Conservation (phyloP, 2,329 filamentous ascomycete species). For the Aspergillus aculeatinus region DNA sequence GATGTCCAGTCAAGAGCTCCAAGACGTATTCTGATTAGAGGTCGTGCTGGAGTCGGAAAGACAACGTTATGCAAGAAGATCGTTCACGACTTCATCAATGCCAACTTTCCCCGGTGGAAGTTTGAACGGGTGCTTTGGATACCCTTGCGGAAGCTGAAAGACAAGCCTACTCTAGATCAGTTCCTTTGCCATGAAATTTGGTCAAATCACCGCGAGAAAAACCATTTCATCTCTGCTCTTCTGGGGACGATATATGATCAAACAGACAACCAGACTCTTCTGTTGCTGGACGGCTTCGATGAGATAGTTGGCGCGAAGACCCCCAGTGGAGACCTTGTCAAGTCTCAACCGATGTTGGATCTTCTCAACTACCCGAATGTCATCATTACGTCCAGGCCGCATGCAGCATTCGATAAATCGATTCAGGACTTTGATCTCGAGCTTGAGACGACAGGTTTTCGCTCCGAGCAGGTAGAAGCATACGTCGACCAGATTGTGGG, state of each 20-base stretch:
- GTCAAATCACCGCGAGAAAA: not conserved
- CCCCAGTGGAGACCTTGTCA: too few relatives aligned
- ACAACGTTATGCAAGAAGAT: conserved; percentile 47
- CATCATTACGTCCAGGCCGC: conserved; percentile 45
- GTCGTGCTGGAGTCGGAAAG: conserved; percentile 42
- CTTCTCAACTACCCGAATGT: conserved; percentile 24
- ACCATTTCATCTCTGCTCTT: too few relatives aligned
- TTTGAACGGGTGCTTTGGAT: conserved; percentile 45
- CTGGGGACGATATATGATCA: too few relatives aligned
- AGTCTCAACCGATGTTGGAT: too few relatives aligned
- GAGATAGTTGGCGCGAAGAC: not conserved
- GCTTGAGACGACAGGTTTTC: conserved; percentile 1
- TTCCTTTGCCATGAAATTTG: not conserved
- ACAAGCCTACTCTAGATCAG: not conserved
- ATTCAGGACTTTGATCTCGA: not conserved
- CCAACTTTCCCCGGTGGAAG: conserved; percentile 24
- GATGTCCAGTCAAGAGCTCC: conserved; percentile 7
- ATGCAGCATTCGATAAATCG: conserved; percentile 11
- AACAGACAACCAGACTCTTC: not conserved
- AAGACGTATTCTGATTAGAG: conserved; percentile 39
- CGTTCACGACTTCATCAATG: conserved; percentile 33
- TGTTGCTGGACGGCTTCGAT: conserved; percentile 11
- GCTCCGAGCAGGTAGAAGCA: not conserved
- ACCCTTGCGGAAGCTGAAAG: conserved; percentile 38
- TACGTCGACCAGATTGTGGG: conserved; percentile 21